Evolutionary conservation across 1,284 basidiomycete species (phyloP), one percentile per base, ranked within the genome.

Genomic region (Microbotryum silenes-acaulis): DNA sequence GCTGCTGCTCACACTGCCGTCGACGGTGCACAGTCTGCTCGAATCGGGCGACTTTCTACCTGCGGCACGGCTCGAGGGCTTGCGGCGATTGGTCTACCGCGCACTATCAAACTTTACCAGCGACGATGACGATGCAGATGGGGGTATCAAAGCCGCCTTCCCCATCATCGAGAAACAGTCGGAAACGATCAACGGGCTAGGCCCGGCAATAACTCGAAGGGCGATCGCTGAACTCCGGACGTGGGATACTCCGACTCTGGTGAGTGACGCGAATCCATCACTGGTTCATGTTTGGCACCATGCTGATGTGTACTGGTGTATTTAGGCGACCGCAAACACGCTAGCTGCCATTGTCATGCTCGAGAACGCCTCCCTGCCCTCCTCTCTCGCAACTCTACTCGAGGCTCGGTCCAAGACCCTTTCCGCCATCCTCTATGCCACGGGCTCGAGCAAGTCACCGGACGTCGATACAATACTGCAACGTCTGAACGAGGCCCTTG

Each of bases 121-220:
- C 2, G 59, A 66, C 8, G 56, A 57, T 6, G 62, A 57, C 6
- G 62, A 47, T 9, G 51, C 55, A 9, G 53, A 56, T 18, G 50
- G 51, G 20, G 29, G 25, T 10, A 10, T 66, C 5, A 33, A 20
- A 23, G 64, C 61, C 7, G 56, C 62, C 18, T 72, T 72, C 54
- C 71, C 71, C 5, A 64, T 72, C 27, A 64, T 71, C n/a, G 67
- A 67, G 46, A 63, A 64, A 49, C 70, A 71, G 53, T 63, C 59
- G 51, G 70, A 72, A 27, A 57, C 54, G 12, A 53, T 72, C 23
- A 56, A 59, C 2, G 44, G 53, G n/a, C 51, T 72, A 20, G 51
- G 60, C 2, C 58, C 62, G 0, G 50, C 67, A 21, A 66, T 72
- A 18, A 29, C 62, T 27, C 51, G 61, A 33, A 44, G 67, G 12